A percentile compares a stretch with the other conserved stretches of the same genome.
phyloP scores from a whole-genome alignment of 345 rosid genomes.

The Citrus inodora region DNA sequence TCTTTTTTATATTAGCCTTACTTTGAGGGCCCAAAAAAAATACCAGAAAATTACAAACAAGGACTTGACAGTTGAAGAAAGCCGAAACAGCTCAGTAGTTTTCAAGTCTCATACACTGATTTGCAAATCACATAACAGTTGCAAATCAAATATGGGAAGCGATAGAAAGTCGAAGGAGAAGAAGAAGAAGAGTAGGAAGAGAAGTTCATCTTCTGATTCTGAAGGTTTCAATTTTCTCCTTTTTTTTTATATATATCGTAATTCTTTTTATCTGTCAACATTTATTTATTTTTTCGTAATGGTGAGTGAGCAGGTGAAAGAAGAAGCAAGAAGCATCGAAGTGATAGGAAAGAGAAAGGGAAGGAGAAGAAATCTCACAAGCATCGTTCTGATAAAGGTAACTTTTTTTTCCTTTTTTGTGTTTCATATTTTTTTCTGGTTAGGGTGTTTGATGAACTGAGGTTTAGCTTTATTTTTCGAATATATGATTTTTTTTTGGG shows the following conservation, averaged over 20 bases:
- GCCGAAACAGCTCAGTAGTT: not conserved
- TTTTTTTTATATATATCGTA: not conserved
- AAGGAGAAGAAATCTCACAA: conserved; percentile 53
- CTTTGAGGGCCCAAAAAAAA: not conserved
- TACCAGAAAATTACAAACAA: not conserved
- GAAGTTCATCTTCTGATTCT: conserved; percentile 33
- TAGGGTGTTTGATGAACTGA: not conserved
- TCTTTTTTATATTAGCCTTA: not conserved
- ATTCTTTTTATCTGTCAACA: not conserved
- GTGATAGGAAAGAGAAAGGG: conserved; percentile 38
- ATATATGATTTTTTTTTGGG: not conserved
- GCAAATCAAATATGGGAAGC: conserved; percentile 45
- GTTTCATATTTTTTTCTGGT: not conserved
- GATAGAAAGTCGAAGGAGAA: conserved; percentile 54
- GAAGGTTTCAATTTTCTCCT: conserved; percentile 24
- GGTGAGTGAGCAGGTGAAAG: conserved; percentile 46
- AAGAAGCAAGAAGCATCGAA: conserved; percentile 48
- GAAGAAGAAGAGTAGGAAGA: conserved; percentile 53
- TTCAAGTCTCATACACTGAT: not conserved
- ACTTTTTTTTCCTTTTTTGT: not conserved
- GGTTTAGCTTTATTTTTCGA: not conserved
- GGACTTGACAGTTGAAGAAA: not conserved
- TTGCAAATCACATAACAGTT: not conserved
- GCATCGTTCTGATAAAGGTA: conserved; percentile 27
- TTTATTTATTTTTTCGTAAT: not conserved